Conservation (phyloP, 1,284 basidiomycete species). For the Ceratobasidium sp. region DNA sequence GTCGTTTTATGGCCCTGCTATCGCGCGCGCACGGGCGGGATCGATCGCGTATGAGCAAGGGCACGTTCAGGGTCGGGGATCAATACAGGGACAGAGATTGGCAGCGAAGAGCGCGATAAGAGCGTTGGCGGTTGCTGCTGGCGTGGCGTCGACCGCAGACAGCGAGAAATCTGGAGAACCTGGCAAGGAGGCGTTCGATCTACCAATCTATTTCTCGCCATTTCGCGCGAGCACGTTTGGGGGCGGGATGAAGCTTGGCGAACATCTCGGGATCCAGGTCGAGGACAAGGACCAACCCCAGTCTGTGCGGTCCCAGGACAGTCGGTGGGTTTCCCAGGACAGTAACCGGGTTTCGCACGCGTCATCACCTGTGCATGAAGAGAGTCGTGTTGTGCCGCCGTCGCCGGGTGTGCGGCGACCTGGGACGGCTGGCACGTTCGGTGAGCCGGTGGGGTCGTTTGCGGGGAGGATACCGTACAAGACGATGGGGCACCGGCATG, state of each 20-base stretch:
- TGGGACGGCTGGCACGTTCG: conserved; percentile 36
- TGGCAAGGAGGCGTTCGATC: neutral
- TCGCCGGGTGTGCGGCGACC: conserved; percentile 21
- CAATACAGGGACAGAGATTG: neutral
- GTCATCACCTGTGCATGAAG: neutral
- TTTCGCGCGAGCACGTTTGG: conserved; percentile 31
- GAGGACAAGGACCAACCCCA: neutral
- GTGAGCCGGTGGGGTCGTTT: conserved; percentile 25
- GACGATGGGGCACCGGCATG: conserved; percentile 25
- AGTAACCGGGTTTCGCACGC: neutral
- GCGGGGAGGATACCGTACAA: conserved; percentile 23
- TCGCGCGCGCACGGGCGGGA: neutral
- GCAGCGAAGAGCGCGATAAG: conserved; percentile 18
- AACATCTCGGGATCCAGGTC: conserved; percentile 27
- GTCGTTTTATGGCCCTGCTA: conserved; percentile 25
- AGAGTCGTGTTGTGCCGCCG: neutral
- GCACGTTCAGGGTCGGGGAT: neutral
- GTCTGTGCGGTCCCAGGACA: neutral
- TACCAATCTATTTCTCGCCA: neutral
- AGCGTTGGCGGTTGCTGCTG: conserved; percentile 33
- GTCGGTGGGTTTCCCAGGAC: conserved; percentile 1
- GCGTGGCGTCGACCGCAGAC: neutral
- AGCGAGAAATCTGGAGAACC: neutral
- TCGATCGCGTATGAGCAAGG: neutral
- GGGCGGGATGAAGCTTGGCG: conserved; percentile 30